Conservation (phyloP, 305 asterid species). For the Lippia alba region DNA sequence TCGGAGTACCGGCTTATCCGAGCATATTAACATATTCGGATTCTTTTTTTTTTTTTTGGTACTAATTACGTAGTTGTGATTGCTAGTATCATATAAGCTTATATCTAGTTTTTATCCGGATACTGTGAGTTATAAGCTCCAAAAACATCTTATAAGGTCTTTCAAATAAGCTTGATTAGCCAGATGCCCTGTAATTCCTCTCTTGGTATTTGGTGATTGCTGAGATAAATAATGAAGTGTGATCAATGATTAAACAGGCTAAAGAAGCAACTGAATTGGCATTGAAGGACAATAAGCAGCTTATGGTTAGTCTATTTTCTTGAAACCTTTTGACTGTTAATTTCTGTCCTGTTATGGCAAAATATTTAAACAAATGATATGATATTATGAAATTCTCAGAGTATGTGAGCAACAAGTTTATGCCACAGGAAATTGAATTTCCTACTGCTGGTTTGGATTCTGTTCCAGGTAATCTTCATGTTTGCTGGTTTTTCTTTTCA, state of each 20-base stretch:
- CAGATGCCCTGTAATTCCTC: neutral
- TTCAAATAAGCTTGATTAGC: too few relatives aligned
- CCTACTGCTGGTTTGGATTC: conserved; percentile 91
- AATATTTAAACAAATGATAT: conserved; percentile 37
- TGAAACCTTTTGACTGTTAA: conserved; percentile 9
- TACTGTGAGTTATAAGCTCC: too few relatives aligned
- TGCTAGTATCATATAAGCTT: too few relatives aligned
- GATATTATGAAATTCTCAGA: conserved; percentile 45
- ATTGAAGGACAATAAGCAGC: conserved; percentile 61
- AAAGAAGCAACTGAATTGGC: conserved; percentile 77
- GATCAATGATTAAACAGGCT: conserved; percentile 56
- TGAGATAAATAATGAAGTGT: neutral
- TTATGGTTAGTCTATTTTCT: conserved; percentile 64
- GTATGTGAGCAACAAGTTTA: conserved; percentile 78
- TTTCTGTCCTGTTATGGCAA: conserved; percentile 29
- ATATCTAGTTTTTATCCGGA: too few relatives aligned
- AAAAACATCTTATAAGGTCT: too few relatives aligned
- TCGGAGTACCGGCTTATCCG: too few relatives aligned
- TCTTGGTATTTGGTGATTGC: neutral
- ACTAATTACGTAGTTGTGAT: too few relatives aligned
- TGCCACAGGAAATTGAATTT: conserved; percentile 93
- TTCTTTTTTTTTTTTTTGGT: too few relatives aligned
- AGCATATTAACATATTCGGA: too few relatives aligned
- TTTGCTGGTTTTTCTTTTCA: neutral
- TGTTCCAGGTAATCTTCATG: conserved; percentile 70